Conservation (phyloP, 257 asterid genomes). For the Rhazya stricta region DNA sequence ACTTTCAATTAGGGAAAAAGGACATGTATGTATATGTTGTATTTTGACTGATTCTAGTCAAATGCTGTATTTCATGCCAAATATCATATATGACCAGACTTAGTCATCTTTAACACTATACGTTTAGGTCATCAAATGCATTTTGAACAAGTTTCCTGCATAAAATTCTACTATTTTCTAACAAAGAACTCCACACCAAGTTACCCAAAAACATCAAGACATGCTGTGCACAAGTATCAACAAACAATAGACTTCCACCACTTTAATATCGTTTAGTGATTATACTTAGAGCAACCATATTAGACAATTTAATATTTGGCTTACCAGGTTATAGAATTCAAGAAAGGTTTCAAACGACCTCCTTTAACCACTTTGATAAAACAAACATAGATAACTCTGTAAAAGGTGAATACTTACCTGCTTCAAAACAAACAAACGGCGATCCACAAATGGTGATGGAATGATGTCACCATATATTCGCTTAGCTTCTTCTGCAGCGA, state of each 20-base stretch:
- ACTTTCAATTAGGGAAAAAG: neutral
- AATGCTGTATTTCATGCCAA: neutral
- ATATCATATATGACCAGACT: neutral
- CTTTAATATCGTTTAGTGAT: neutral
- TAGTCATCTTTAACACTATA: neutral
- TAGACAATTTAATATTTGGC: neutral
- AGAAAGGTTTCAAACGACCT: neutral
- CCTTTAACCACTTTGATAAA: neutral
- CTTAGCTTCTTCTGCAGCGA: constrained; percentile 93
- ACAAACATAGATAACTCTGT: neutral
- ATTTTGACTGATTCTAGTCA: neutral
- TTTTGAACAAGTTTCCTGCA: neutral
- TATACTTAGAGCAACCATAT: neutral
- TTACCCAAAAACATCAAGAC: neutral
- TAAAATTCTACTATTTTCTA: neutral
- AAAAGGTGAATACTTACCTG: constrained; percentile 46
- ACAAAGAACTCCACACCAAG: neutral
- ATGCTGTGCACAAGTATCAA: neutral
- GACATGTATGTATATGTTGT: neutral
- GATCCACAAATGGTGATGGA: constrained; percentile 85
- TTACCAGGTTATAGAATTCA: neutral
- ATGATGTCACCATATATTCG: constrained; percentile 92
- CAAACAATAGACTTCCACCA: neutral
- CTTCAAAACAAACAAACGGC: constrained; percentile 84
- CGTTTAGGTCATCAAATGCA: neutral